phyloP scores from a whole-genome alignment of 2,329 filamentous ascomycete genomes.

The Falciphora oryzae region DNA sequence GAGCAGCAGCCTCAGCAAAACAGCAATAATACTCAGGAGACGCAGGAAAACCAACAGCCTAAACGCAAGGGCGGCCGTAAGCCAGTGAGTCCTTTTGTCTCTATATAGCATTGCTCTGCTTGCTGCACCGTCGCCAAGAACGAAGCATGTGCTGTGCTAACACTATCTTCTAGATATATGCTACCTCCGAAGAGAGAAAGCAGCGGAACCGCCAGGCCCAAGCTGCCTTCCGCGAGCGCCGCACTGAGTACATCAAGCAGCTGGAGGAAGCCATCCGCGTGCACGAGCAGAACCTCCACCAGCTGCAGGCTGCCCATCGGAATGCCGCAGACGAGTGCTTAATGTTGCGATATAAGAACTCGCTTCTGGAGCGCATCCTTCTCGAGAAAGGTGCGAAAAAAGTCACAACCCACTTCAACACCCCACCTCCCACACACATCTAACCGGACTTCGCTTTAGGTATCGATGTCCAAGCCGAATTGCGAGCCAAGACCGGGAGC shows the following conservation, averaged over 20 bases:
- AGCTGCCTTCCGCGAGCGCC: slow-evolving; percentile 91
- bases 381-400: slow-evolving; percentile 75
- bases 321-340: slow-evolving; percentile 93
- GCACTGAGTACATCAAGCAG: slow-evolving; percentile 99
- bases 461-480: slow-evolving; percentile 94
- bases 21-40: slow-evolving; percentile 23
- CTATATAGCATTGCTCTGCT: background rate
- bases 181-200: slow-evolving; percentile 96
- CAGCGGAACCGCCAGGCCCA: slow-evolving; percentile 96
- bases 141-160: background rate
- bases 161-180: slow-evolving; percentile 70
- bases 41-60: slow-evolving; percentile 58
- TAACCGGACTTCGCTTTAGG: slow-evolving; percentile 44
- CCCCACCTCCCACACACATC: background rate
- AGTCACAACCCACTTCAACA: slow-evolving; percentile 4
- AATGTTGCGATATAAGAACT: slow-evolving; percentile 99
- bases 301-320: slow-evolving; percentile 87
- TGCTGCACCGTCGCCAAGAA: background rate
- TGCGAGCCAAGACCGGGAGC: slow-evolving; percentile 86
- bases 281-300: slow-evolving; percentile 91
- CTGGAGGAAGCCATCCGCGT: slow-evolving; percentile 95
- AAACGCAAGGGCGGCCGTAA: slow-evolving; percentile 98
- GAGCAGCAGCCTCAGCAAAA: slow-evolving; percentile 32
- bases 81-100: slow-evolving; percentile 58
- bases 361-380: slow-evolving; percentile 86